Base-by-base conservation (phyloP, 2,329 filamentous ascomycete species). In the Aspergillus sp. region DNA sequence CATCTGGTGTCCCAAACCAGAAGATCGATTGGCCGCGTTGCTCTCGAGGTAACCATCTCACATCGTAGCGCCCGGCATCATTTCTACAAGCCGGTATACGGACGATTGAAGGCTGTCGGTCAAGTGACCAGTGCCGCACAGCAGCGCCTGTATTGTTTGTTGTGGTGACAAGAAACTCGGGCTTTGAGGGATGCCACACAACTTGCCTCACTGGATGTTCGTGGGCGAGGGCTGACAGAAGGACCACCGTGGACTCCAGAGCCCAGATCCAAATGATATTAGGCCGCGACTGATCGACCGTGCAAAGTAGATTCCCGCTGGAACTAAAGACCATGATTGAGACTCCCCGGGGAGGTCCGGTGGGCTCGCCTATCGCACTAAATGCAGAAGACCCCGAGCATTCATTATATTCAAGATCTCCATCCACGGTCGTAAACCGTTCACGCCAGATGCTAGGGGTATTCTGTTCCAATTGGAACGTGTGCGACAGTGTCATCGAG, bases 191-290 rank as follows among this genome's bases (percentile, higher is more conserved):
- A 64, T 78, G 74, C 78, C 78, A 81, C 11, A 66, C 62, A 16
- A 78, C 56, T 31, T 78, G 73, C 55, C 73, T 73, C 31, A 80
- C 72, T 4, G 71, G 68, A 45, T 77, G 72, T 50, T 79, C 77
- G 53, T 80, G 78, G 18, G 80, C 74, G 1, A 80, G 59, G 5
- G 70, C 71, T n/a, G 77, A 75, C 6, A 67, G 55, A 9, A 77
- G 65, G 6, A 56, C 64, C 2, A 71, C 66, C 0, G 67, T 64
- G 4, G 52, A 57, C 36, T 72, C 67, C 52, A 78, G 52, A 5
- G 73, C 72, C 78, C 78, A 80, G 59, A 81, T 75, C 78, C 78
- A 81, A 20, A 78, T 71, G 18, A 80, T 75, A 56, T 79, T 78
- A 14, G 78, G 74, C 7, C 74, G 71, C 22, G 68, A 67, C n/a